These are phyloP conservation scores for Cryptococcus amylolentus DNA, from an alignment of 1,284 basidiomycete genomes.

Conservation along the genomic window DNA sequence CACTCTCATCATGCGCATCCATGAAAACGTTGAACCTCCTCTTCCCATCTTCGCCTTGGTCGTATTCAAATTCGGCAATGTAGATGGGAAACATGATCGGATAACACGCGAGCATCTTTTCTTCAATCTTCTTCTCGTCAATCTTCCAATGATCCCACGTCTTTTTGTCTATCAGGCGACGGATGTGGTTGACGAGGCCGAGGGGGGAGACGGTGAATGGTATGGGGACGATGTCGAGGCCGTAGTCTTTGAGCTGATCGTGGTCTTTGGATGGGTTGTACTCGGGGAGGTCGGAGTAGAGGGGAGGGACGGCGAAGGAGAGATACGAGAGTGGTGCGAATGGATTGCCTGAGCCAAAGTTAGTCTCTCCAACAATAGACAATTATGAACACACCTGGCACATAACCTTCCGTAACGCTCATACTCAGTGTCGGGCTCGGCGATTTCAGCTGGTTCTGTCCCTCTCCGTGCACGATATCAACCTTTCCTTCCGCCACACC, in stretches of 20 bases:
- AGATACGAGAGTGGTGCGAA: conserved; percentile 47
- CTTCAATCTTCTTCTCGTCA: conserved; percentile 31
- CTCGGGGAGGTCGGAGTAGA: conserved; percentile 27
- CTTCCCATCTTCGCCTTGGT: conserved; percentile 18
- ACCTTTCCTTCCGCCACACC: conserved; percentile 31
- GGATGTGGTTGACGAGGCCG: conserved; percentile 26
- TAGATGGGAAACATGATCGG: conserved; percentile 49
- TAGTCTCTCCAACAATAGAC: not conserved
- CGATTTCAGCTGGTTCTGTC: conserved; percentile 5
- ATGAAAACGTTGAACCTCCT: conserved; percentile 36
- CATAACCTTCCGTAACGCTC: conserved; percentile 32
- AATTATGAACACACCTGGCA: conserved; percentile 28
- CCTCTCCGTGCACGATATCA: conserved; percentile 7
- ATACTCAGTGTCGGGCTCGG: conserved; percentile 18
- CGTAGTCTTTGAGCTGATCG: conserved; percentile 61
- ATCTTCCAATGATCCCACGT: conserved; percentile 23
- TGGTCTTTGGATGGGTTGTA: conserved; percentile 41
- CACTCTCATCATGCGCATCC: conserved; percentile 40
- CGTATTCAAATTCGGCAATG: conserved; percentile 42
- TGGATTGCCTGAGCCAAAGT: conserved; percentile 36
- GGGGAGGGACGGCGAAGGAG: conserved; percentile 38
- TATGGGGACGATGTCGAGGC: conserved; percentile 63
- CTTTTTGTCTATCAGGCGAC: conserved; percentile 22
- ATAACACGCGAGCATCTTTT: conserved; percentile 44
- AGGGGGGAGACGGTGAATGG: conserved; percentile 46